A percentile compares a stretch with the other conserved stretches of the same genome.
Conservation (phyloP, 257 asterid species). For the Solanum medicagineum region DNA sequence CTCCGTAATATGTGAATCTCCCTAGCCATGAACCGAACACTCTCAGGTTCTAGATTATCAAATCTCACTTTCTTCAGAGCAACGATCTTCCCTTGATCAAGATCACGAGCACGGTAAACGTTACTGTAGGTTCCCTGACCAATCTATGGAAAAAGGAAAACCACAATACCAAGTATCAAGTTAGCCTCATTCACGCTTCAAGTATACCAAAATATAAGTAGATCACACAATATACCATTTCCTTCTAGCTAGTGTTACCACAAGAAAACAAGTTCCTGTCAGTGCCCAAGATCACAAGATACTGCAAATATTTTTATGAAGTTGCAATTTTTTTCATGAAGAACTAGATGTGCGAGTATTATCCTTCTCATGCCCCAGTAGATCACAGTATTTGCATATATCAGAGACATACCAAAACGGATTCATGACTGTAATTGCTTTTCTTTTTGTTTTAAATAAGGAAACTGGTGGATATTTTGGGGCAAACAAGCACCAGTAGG, state of each 20-base stretch:
- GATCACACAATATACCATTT: not conserved
- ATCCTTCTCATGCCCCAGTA: not conserved
- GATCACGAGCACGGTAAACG: conserved; percentile 91
- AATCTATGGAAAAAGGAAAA: conserved; percentile 35
- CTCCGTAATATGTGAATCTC: conserved; percentile 85
- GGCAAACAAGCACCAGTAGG: not conserved
- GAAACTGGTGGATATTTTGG: not conserved
- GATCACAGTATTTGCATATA: not conserved
- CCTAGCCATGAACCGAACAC: conserved; percentile 97
- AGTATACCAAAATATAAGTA: not conserved
- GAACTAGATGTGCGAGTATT: not conserved
- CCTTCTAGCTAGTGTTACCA: not conserved
- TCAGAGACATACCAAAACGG: not conserved
- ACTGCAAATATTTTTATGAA: not conserved
- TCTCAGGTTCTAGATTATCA: conserved; percentile 91
- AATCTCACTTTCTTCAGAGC: conserved; percentile 91
- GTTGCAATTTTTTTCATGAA: not conserved
- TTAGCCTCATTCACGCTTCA: not conserved
- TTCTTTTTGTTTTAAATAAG: not conserved
- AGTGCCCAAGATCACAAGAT: not conserved
- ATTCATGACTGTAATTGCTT: not conserved
- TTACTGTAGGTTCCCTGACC: conserved; percentile 97
- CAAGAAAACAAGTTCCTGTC: not conserved
- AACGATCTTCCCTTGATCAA: conserved; percentile 77
- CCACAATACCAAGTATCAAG: not conserved